phyloP scores from a whole-genome alignment of 2,329 filamentous ascomycete species.

The Colletotrichum sp. region DNA sequence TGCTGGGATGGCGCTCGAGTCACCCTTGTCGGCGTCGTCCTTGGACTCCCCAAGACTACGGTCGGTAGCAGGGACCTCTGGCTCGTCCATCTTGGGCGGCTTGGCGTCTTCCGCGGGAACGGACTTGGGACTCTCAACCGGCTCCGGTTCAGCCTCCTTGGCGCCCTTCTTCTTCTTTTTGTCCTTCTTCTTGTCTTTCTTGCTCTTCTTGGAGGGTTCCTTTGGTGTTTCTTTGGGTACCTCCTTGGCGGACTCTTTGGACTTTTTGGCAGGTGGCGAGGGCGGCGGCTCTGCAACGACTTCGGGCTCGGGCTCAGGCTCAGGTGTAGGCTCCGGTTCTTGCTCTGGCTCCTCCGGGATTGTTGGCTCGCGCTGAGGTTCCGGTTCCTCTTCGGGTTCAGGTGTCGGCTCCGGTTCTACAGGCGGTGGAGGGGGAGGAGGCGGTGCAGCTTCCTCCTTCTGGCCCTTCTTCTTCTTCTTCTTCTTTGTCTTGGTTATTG shows the following conservation, averaged over 20 bases:
- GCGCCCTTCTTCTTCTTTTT: constrained; percentile 20
- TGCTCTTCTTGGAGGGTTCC: constrained; percentile 14
- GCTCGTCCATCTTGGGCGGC: not conserved
- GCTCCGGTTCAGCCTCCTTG: constrained; percentile 11
- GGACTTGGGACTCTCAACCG: not conserved
- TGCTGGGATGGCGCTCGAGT: not conserved
- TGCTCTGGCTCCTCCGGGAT: not conserved
- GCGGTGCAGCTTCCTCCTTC: not conserved
- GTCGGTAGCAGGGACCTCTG: not conserved
- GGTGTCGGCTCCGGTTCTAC: not conserved
- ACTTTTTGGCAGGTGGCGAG: not conserved
- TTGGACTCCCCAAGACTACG: not conserved
- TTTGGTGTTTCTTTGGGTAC: not conserved
- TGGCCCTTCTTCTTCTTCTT: constrained; percentile 18
- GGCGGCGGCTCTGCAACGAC: not conserved
- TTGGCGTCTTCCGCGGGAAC: not conserved
- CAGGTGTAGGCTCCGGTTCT: not conserved
- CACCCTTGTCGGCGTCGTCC: not conserved
- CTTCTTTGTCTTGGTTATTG: constrained; percentile 15
- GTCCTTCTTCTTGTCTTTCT: constrained; percentile 22
- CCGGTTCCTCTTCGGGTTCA: not conserved
- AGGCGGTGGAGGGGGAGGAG: not conserved
- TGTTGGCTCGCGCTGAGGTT: not conserved
- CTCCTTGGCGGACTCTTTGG: constrained; percentile 9
- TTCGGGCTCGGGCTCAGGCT: not conserved